Evolutionary conservation across 148 eudicot genomes (phyloP), one percentile per base, ranked within the genome.

Genomic region (Heliosperma pusillum): DNA sequence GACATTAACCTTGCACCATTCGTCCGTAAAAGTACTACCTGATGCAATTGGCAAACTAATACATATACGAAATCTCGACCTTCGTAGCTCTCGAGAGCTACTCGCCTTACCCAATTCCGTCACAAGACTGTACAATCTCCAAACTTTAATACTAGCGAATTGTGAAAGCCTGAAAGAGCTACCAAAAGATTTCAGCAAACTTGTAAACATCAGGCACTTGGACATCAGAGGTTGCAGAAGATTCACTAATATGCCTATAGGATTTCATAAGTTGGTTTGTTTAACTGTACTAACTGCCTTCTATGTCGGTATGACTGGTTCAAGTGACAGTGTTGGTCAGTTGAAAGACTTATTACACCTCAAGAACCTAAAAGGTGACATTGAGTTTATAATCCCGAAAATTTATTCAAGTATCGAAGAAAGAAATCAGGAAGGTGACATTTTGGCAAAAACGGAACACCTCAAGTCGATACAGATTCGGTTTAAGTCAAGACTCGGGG

Each of bases 341-440:
- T 5, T 79, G n/a, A 45, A 30, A 58, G 77, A 67, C 20, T 36
- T 73, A 3, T 50, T 19, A 44, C 69, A 13, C 36, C 79, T 77
- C 24, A 15, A 5, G 3, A 40, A 77, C 6, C 30, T 70, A 7
- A 68, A 42, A 19, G 73, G 73, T 12, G 16, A 13, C 20, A 66
- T 78, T 20, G n/a, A 56, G 13, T 15, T 72, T 26, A 16, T 4
- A 10, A 55, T 56, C 36, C 74, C 63, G 2, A 2, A 11, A 66
- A 64, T 26, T 29, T 25, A 19, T 30, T 8, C 16, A 6, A 15
- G 50, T 73, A 29, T 73, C 3, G 16, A 21, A 40, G 64, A 73
- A 60, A 29, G 64, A 11, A n/a, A 10, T 21, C 13, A 19, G 58
- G 45, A 73, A 29, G 66, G 29, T 1, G 77, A 55, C 45, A 29